A percentile compares a stretch with the other conserved stretches of the same genome.
Evolutionary conservation across 306 rosid species (phyloP).

Genomic region (Cucumis melo): DNA sequence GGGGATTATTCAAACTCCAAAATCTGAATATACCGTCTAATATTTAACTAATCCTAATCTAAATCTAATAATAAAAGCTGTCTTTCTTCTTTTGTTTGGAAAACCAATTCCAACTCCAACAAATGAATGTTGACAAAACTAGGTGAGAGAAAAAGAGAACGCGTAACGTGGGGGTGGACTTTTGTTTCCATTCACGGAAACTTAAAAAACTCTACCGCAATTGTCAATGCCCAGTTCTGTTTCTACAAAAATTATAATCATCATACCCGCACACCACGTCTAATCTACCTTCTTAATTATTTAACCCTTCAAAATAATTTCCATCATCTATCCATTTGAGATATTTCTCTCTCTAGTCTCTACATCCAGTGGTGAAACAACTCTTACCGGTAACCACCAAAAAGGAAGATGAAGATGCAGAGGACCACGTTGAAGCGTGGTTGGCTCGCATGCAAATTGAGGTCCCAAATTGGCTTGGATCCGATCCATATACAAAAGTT

Average conservation of each 20-base stretch:
- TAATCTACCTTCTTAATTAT: neutral
- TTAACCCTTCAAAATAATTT: no score
- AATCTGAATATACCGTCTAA: neutral
- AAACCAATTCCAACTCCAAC: neutral
- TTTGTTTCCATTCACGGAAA: neutral
- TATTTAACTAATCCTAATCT: neutral
- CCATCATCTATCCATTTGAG: no score
- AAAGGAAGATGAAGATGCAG: neutral
- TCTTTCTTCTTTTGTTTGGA: no score
- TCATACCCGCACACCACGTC: neutral
- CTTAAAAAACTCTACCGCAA: neutral
- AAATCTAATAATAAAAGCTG: no score
- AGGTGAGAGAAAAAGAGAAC: neutral
- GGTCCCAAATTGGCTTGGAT: neutral
- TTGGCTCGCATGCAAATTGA: neutral
- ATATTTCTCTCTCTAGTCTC: no score
- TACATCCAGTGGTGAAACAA: no score
- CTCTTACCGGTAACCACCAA: no score
- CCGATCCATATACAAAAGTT: neutral
- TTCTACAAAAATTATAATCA: neutral
- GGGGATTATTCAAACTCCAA: neutral
- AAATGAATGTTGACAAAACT: neutral
- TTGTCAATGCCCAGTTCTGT: no score
- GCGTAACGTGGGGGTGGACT: constrained; percentile 2
- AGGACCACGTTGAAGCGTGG: neutral